Base-by-base conservation (phyloP, 2,329 filamentous ascomycete species). In the Microsporum ferrugineum region DNA sequence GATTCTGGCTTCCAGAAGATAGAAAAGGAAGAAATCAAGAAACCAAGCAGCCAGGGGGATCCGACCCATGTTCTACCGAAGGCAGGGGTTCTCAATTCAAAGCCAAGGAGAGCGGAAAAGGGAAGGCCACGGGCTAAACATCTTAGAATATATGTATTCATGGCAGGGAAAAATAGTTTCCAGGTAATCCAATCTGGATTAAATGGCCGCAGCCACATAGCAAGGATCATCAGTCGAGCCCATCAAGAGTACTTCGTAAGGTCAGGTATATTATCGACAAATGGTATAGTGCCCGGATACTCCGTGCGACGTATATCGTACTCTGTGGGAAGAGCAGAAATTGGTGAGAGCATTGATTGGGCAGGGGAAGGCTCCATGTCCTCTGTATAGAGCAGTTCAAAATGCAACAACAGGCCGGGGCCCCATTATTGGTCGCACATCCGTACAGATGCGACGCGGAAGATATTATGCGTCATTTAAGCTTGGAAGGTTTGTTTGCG, bases 391-490 rank as follows among this genome's bases (percentile, higher is more conserved):
- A 55, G 29, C 12, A 55, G 31, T 36, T 55, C 31, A 36, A 23
- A 36, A 55, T 55, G 51, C 23, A 55, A 55, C 33, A 14, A 27
- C 31, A 5, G 36, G 12, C 33, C 33, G 31, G 31, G 33, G 29
- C 10, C 17, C 33, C 51, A 23, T 55, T 55, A 55, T 36, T 36
- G 51, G 51, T 36, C 31, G 51, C 31, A 55, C 51, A 17, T 34
- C 45, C 45, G 45, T 51, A 29, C 12, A 31, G 31, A 51, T 29
- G 45, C 31, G 51, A 55, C 2, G 51, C 33, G 31, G 51, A 55
- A 36, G 51, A 55, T 55, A 55, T 34, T 55, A 34, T 55, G 51
- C 51, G 51, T 55, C 51, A 55, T 55, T 55, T 55, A 55, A 39
- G 45, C 45, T 31, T 5, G 39, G 45, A 51, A 51, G 27, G 45